Evolutionary conservation across 73 alveolate species (phyloP), one percentile per base, ranked within the genome.

Genomic region (Paramecium pentaurelia): DNA sequence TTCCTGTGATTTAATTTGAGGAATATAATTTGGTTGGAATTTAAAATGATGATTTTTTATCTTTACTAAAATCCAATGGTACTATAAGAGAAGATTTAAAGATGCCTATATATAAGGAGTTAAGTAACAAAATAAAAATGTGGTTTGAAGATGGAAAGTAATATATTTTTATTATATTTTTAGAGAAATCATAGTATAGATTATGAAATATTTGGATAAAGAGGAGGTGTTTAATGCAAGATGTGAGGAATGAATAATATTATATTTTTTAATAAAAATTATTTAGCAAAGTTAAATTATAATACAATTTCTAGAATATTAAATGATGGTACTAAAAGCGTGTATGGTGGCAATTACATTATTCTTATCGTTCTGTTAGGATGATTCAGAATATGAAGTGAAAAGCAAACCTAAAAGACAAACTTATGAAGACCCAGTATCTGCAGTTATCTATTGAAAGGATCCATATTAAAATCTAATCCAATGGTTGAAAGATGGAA

Each of bases 341-440:
- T 64, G 84, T 64, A 34, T 64, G n/a, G 84, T 64, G 84, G 49
- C 49, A 64, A 32, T 64, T 11, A 64, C 51, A 14, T 1, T 64
- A 25, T 64, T 28, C 36, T 32, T 8, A 6, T 6, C 28, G 8
- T 34, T 64, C 28, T 10, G 51, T 36, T 28, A 64, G 27, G 84
- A 64, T 10, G 47, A 28, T 32, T 11, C 20, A 27, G 84, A 64
- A 64, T 64, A 27, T 20, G 84, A 64, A 64, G 47, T 1, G 28
- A 64, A 64, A 3, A 64, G 51, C 47, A 64, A 64, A 64, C 20
- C 51, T 20, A 64, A 28, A 34, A 28, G 84, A 2, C 27, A 64
- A 34, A n/a, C 84, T 32, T 80, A 80, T 80, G 75, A 80, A 2
- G 77, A 80, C 58, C 91, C 91, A 27, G 91, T 80, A 80, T 80